Conservation (phyloP, 768 basidiomycete species). For the Pisolithus albus region DNA sequence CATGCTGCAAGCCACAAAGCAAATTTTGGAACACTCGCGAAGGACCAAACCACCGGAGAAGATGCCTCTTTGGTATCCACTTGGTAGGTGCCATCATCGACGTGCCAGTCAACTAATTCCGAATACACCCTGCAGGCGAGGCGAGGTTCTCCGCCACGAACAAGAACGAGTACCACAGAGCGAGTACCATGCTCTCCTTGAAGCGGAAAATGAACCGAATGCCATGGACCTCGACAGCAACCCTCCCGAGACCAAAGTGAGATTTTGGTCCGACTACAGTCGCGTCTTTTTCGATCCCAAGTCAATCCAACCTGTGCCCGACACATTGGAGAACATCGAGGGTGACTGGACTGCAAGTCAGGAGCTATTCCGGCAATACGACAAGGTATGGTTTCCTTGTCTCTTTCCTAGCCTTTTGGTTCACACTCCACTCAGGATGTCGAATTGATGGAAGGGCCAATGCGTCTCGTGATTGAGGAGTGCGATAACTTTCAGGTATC, state of each 20-base stretch:
- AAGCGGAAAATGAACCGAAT: conserved; percentile 18
- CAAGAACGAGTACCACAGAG: conserved; percentile 50
- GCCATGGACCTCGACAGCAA: conserved; percentile 6
- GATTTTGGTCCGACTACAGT: conserved; percentile 48
- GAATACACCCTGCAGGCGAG: conserved; percentile 36
- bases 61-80: conserved; percentile 11
- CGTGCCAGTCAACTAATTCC: background rate
- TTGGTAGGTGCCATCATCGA: conserved; percentile 12
- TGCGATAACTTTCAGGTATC: conserved; percentile 67
- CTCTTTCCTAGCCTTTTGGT: background rate
- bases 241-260: conserved; percentile 21
- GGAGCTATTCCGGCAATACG: conserved; percentile 45
- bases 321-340: conserved; percentile 41
- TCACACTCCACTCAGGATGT: conserved; percentile 37
- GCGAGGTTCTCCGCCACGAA: conserved; percentile 40
- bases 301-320: conserved; percentile 58
- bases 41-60: conserved; percentile 31
- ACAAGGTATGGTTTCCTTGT: conserved; percentile 40
- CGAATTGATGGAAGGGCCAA: conserved; percentile 62
- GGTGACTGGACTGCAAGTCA: conserved; percentile 53
- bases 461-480: conserved; percentile 67
- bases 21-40: conserved; percentile 57
- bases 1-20: conserved; percentile 31
- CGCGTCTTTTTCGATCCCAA: conserved; percentile 56
- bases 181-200: conserved; percentile 44